A percentile compares a stretch with the other conserved stretches of the same genome.
Evolutionary conservation across 2,329 filamentous ascomycete genomes (phyloP).

Genomic region (Exophiala alcalophila): DNA sequence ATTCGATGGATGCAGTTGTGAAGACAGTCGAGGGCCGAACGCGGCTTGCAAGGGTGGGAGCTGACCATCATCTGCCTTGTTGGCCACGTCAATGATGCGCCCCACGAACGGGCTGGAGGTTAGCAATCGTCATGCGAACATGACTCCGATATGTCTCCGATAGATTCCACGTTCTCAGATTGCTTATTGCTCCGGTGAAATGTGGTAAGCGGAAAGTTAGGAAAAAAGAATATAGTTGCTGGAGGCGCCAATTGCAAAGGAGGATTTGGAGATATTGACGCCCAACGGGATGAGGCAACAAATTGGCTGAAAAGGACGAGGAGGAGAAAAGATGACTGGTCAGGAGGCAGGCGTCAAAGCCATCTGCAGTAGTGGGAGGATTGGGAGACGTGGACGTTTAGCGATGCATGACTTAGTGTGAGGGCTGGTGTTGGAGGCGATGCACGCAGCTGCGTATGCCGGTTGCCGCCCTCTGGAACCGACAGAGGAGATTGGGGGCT

Average conservation of each 20-base stretch:
- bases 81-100: conserved; percentile 19
- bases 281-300: conserved; percentile 26
- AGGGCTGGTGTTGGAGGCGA: neutral
- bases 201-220: conserved; percentile 6
- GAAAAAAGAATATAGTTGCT: conserved; percentile 12
- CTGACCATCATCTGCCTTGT: conserved; percentile 5
- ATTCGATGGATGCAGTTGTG: conserved; percentile 4
- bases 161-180: no score
- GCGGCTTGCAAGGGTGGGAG: neutral
- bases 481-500: neutral
- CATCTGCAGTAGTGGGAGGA: conserved; percentile 22
- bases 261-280: conserved; percentile 14
- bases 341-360: conserved; percentile 6
- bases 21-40: conserved; percentile 4
- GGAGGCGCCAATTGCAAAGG: conserved; percentile 15
- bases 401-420: neutral
- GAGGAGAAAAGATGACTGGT: conserved; percentile 15
- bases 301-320: conserved; percentile 14
- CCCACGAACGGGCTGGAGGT: neutral
- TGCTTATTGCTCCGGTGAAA: neutral
- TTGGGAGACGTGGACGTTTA: conserved; percentile 9
- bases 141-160: conserved; percentile 15
- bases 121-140: conserved; percentile 19
- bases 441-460: conserved; percentile 3
- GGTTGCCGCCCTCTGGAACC: conserved; percentile 7